Evolutionary conservation across 1,284 basidiomycete species (phyloP).

Genomic region (Cutaneotrichosporon spelunceum): DNA sequence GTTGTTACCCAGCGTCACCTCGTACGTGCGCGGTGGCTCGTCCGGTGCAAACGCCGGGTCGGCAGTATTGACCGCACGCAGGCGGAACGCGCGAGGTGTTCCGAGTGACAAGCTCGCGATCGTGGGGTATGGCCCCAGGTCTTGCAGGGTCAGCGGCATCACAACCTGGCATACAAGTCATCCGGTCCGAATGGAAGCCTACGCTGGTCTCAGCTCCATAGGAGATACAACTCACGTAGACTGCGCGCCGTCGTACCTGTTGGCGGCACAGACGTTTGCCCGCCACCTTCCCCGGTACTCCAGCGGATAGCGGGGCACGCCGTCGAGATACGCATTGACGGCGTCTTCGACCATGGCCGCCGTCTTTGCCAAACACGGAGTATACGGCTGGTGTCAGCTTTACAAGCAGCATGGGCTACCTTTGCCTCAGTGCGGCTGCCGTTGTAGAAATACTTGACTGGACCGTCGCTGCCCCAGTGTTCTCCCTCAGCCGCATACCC

Average conservation of each 20-base stretch:
- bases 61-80: conserved; percentile 54
- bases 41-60: conserved; percentile 56
- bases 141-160: conserved; percentile 34
- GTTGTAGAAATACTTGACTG: conserved; percentile 34
- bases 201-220: conserved; percentile 55
- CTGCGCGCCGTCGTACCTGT: conserved; percentile 78
- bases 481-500: conserved; percentile 60
- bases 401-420: no score
- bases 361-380: conserved; percentile 70
- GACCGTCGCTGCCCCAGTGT: conserved; percentile 21
- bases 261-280: conserved; percentile 86
- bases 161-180: conserved; percentile 48
- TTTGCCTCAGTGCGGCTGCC: conserved; percentile 22
- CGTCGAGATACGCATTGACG: conserved; percentile 70
- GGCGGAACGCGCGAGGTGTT: conserved; percentile 67
- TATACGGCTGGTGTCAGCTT: conserved; percentile 56
- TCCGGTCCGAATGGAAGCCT: conserved; percentile 72
- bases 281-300: conserved; percentile 77
- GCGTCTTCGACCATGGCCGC: conserved; percentile 69
- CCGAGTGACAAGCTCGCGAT: conserved; percentile 92
- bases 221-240: conserved; percentile 53
- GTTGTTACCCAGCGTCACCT: conserved; percentile 78
- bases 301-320: conserved; percentile 61
- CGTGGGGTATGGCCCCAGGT: conserved; percentile 85
- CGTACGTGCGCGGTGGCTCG: conserved; percentile 67